Evolutionary conservation across 345 rosid species (phyloP).

Genomic region (Nasturtium officinale): DNA sequence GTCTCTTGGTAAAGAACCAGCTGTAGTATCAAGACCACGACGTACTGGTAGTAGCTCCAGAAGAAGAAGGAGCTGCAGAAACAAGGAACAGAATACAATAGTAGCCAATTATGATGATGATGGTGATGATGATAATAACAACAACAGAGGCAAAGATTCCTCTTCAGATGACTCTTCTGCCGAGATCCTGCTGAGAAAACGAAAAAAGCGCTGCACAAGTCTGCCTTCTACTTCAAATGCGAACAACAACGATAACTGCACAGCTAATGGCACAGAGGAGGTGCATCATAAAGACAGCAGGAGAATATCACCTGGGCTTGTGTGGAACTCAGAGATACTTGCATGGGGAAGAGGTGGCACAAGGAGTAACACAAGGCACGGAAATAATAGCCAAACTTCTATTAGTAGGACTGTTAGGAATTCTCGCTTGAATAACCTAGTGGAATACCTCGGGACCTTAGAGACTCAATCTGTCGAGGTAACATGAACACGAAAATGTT

Average conservation of each 20-base stretch:
- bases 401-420: slow-evolving; percentile 56
- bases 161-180: slow-evolving; percentile 76
- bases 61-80: slow-evolving; percentile 61
- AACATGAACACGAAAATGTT: slow-evolving; percentile 32
- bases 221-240: slow-evolving; percentile 65
- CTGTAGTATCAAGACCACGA: slow-evolving; percentile 54
- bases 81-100: slow-evolving; percentile 58
- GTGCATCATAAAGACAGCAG: slow-evolving; percentile 52
- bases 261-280: slow-evolving; percentile 60
- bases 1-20: slow-evolving; percentile 57
- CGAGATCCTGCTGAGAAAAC: slow-evolving; percentile 55
- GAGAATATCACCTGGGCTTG: slow-evolving; percentile 74
- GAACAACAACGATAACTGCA: slow-evolving; percentile 61
- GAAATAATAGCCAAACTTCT: slow-evolving; percentile 53
- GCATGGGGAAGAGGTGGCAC: slow-evolving; percentile 95
- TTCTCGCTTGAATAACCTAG: slow-evolving; percentile 71
- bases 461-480: slow-evolving; percentile 72
- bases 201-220: slow-evolving; percentile 52
- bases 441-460: slow-evolving; percentile 66
- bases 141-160: slow-evolving; percentile 64
- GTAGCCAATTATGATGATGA: slow-evolving; percentile 72
- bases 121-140: slow-evolving; percentile 54
- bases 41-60: slow-evolving; percentile 55
- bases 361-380: slow-evolving; percentile 86
- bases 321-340: slow-evolving; percentile 71